Percentiles rank a stretch among this genome's conserved stretches.
phyloP scores from a whole-genome alignment of 805 yeast species.

The Kuraishia borneana region DNA sequence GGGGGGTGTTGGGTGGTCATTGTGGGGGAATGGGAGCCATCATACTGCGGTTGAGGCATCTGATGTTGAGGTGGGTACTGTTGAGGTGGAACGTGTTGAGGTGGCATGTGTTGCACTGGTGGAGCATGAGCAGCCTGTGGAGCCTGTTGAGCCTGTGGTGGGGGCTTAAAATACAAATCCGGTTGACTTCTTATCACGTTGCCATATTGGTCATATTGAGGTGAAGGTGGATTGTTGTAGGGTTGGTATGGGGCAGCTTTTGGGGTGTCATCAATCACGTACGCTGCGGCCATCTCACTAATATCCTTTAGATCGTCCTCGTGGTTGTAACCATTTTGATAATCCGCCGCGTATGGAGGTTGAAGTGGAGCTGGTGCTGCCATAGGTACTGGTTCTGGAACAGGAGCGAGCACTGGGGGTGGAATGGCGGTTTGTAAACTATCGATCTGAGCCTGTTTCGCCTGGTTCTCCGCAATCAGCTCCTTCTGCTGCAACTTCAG shows the following conservation, averaged over 20 bases:
- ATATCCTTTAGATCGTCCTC: constrained; percentile 20
- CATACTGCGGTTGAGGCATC: constrained; percentile 3
- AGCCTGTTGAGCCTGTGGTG: constrained; percentile 9
- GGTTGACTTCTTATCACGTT: constrained; percentile 3
- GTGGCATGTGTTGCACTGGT: constrained; percentile 9
- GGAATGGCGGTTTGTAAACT: constrained; percentile 5
- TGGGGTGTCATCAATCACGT: constrained; percentile 15
- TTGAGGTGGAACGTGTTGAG: constrained; percentile 7
- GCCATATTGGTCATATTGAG: constrained; percentile 3
- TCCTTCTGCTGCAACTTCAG: constrained; percentile 16
- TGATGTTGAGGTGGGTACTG: constrained; percentile 10
- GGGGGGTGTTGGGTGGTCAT: constrained; percentile 18
- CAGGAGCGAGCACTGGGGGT: constrained; percentile 1
- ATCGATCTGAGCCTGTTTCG: constrained; percentile 14
- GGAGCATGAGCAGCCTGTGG: constrained; percentile 9
- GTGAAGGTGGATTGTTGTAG: constrained; percentile 2
- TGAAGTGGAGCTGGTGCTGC: constrained; percentile 5
- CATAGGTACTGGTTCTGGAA: neutral
- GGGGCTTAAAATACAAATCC: constrained; percentile 1
- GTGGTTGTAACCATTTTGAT: neutral
- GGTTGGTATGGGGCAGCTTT: neutral
- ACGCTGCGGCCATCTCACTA: constrained; percentile 18
- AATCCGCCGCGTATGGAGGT: neutral
- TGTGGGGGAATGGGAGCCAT: constrained; percentile 14
- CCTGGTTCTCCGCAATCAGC: constrained; percentile 12